Conservation (phyloP, 176 grass and related monocot species). For the Areca catechu region DNA sequence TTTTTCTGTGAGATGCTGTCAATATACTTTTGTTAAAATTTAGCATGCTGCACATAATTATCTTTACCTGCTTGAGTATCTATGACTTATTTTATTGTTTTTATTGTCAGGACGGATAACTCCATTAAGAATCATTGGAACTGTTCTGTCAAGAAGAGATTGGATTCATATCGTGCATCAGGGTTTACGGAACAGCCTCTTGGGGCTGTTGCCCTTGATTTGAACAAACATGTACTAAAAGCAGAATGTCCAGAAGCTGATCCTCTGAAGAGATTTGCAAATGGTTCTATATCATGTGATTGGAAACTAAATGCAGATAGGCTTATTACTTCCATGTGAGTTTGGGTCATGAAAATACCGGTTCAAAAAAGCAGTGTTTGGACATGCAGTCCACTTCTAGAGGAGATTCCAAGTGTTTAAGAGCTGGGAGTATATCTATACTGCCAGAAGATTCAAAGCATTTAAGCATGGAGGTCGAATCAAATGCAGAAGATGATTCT, state of each 20-base stretch:
- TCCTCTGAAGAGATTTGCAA: neutral
- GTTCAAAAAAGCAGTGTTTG: neutral
- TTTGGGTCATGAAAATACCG: neutral
- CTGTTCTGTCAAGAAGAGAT: conserved; percentile 7
- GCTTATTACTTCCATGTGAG: neutral
- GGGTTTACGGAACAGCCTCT: neutral
- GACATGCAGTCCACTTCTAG: neutral
- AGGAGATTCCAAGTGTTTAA: neutral
- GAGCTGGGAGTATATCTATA: neutral
- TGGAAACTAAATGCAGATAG: neutral
- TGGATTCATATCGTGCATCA: neutral
- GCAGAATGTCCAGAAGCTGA: neutral
- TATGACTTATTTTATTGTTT: neutral
- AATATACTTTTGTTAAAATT: too few species aligned
- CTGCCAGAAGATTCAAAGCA: neutral
- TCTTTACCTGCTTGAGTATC: neutral
- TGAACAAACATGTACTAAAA: neutral
- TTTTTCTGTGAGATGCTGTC: too few species aligned
- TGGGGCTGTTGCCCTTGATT: neutral
- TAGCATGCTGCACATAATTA: too few species aligned
- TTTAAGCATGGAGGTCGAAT: neutral
- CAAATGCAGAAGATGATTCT: neutral
- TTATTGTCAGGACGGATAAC: conserved; percentile 4
- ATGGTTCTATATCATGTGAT: neutral
- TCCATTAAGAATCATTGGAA: conserved; percentile 15